Base-by-base conservation (phyloP, 805 yeast species). In the Saturnispora diversa region DNA sequence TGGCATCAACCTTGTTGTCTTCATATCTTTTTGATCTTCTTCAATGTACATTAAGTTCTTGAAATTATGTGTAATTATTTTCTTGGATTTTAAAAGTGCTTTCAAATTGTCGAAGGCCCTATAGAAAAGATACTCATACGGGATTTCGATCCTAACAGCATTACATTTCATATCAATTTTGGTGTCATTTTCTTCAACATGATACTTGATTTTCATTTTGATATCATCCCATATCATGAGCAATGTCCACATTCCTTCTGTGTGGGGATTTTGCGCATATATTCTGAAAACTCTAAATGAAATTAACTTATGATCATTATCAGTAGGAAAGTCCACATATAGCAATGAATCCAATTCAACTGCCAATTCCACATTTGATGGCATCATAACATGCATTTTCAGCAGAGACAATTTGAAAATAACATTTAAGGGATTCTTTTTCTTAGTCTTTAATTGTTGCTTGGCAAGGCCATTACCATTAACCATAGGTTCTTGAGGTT, bases 101-200 rank as follows among this genome's bases (percentile, higher is more conserved):
- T 85, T 71, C n/a, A 83, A 60, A 53, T 84, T 85, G 52, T 88
- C 97, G 51, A 88, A 75, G 4, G 87, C 72, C 31, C 77, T 74
- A 62, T 80, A 86, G 46, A 85, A 78, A 39, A 83, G 69, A 53
- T 84, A 84, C 42, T 78, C 78, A 59, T 79, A 77, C 0, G 97
- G 96, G 37, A 86, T 52, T 43, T 59, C 63, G 39, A 60, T 52
- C 43, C 63, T 42, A n/a, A 51, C 43, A 2, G 62, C 52, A 19
- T 53, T 40, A 17, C 56, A 49, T 33, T 27, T 42, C 16, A 56
- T 26, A 7, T 34, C 35, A 19, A 51, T 39, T 26, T 40, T 37
- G 2, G 41, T 30, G 7, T 50, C 54, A 31, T 39, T 37, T 3
- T 35, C 33, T 8, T 22, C 7, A 12, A 36, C n/a, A 6, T 36